Percentiles rank a stretch among this genome's conserved stretches.
Evolutionary conservation across 202 grass and related monocot species (phyloP).

Genomic region (Hordeum pubiflorum): DNA sequence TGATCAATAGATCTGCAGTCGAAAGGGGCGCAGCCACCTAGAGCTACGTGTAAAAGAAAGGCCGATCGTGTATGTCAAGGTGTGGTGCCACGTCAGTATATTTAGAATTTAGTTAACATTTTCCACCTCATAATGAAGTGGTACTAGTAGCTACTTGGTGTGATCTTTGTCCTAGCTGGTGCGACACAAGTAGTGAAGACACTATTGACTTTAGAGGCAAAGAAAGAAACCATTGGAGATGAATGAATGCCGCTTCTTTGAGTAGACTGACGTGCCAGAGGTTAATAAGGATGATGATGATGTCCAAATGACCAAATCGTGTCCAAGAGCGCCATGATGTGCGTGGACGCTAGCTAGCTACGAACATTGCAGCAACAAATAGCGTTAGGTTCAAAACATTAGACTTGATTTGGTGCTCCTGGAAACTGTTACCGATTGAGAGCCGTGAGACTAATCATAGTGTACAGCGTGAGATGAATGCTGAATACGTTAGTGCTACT

Average conservation of each 20-base stretch:
- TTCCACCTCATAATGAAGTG: not conserved
- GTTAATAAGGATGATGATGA: not conserved
- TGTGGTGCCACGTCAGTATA: not conserved
- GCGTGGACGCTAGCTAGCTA: not conserved
- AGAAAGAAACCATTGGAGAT: slow-evolving; percentile 3
- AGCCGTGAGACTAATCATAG: too few species aligned
- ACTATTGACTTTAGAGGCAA: slow-evolving; percentile 9
- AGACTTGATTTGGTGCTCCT: not conserved
- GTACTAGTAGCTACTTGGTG: not conserved
- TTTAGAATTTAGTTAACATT: not conserved
- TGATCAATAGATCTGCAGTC: not conserved
- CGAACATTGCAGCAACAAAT: not conserved
- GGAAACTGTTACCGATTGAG: too few species aligned
- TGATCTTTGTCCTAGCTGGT: not conserved
- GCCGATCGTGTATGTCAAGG: not conserved
- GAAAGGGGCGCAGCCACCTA: not conserved
- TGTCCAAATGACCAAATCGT: not conserved
- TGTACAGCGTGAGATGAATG: too few species aligned
- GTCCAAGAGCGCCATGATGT: not conserved
- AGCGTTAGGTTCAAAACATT: not conserved
- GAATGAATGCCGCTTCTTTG: not conserved
- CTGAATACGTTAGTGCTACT: not conserved
- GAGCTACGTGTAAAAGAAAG: not conserved
- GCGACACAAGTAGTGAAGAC: not conserved
- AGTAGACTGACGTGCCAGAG: not conserved